phyloP scores from a whole-genome alignment of 2,329 filamentous ascomycete species.

The Pseudonectria foliicola region DNA sequence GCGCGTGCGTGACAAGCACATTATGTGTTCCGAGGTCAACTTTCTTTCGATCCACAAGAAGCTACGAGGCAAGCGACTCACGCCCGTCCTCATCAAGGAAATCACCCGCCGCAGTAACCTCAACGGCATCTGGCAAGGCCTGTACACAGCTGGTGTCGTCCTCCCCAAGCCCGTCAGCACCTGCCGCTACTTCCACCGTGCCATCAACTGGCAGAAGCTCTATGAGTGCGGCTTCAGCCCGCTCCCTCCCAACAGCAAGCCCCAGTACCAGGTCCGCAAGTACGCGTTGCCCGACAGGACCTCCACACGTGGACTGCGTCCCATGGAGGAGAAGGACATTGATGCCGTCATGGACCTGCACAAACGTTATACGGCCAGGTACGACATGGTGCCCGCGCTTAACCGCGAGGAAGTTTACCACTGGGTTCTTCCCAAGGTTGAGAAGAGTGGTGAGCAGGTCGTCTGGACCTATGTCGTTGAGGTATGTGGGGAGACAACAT shows the following conservation, averaged over 20 bases:
- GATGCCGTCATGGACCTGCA: conserved; percentile 68
- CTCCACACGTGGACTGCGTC: conserved; percentile 65
- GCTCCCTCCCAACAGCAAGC: conserved; percentile 75
- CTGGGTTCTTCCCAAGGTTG: conserved; percentile 69
- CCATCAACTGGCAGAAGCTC: conserved; percentile 92
- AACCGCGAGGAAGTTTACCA: conserved; percentile 74
- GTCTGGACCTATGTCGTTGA: conserved; percentile 93
- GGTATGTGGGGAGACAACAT: conserved; percentile 31
- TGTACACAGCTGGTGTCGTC: conserved; percentile 90
- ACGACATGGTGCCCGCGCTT: conserved; percentile 79
- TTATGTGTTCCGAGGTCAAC: conserved; percentile 89
- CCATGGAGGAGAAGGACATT: conserved; percentile 74
- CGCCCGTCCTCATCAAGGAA: conserved; percentile 94
- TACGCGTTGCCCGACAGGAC: conserved; percentile 75
- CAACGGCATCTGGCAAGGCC: conserved; percentile 82
- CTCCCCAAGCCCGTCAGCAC: conserved; percentile 88
- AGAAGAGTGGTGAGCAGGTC: conserved; percentile 61
- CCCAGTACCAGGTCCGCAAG: conserved; percentile 75
- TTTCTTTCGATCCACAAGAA: conserved; percentile 99
- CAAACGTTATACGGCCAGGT: conserved; percentile 69
- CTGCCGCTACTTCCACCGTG: conserved; percentile 90
- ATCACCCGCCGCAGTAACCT: conserved; percentile 89
- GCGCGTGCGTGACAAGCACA: conserved; percentile 65
- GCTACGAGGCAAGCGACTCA: conserved; percentile 82
- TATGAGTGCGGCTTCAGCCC: conserved; percentile 93